Evolutionary conservation across 202 grass and related monocot genomes (phyloP), one percentile per base, ranked within the genome.

Genomic region (Carex sylvatica): DNA sequence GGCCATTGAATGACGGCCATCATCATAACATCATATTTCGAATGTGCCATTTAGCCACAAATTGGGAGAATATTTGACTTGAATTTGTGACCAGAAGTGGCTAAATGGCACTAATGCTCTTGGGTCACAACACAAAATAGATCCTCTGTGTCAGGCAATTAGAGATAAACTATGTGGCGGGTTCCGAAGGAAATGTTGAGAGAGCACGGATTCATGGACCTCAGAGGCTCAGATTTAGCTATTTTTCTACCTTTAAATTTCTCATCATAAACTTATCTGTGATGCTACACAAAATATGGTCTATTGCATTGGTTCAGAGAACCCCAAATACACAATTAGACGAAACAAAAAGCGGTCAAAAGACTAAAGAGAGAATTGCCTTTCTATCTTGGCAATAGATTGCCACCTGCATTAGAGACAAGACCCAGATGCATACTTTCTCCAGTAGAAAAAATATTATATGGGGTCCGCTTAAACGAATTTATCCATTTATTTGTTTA

Each of bases 331-430:
- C 0, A 51, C 1, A 73, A 72, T 49, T 26, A 7, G 70, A 73
- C 44, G 49, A 72, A 23, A n/a, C 33, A 49, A 33, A 72, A 72
- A 14, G 11, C n/a, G 42, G 69, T 72, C 69, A 72, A 72, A 72
- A 71, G 42, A 16, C 3, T 31, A 8, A 28, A 63, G 20, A 19
- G 6, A 19, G 2, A 60, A 24, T 26, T 62, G 16, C 8, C 11
- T 47, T 12, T 6, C 10, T 24, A 49, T 47, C 68, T 24, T 26
- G 3, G 5, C 42, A 73, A 9, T 49, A 51, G 70, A 73, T 73
- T 28, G 44, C 19, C 5, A 73, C 44, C 20, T 73, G 69, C 19
- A 6, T 49, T 24, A 49, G 19, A 14, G 49, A 73, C 70, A 72
- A 46, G 20, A 23, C 19, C 4, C 44, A 24, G 44, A 23, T 72